These are phyloP conservation scores for Trichophyton benhamiae DNA, from an alignment of 2,329 filamentous ascomycete species.

Conservation along the genomic window DNA sequence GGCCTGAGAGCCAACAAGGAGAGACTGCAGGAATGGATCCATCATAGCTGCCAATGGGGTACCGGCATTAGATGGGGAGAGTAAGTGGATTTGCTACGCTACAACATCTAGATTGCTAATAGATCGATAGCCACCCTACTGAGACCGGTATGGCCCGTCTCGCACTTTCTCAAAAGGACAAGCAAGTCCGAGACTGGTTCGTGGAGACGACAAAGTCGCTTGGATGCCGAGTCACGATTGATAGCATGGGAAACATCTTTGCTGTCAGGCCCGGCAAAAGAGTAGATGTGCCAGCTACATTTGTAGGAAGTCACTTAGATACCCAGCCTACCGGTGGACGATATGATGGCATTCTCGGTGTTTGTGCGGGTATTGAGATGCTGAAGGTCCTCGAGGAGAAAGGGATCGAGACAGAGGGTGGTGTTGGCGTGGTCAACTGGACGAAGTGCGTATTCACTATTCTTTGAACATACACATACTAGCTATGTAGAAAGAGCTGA, in stretches of 20 bases:
- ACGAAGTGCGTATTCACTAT: slow-evolving; percentile 44
- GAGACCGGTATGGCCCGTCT: slow-evolving; percentile 69
- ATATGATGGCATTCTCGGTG: slow-evolving; percentile 55
- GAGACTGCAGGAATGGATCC: slow-evolving; percentile 51
- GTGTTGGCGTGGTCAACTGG: slow-evolving; percentile 66
- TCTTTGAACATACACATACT: background rate
- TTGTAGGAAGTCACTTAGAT: slow-evolving; percentile 31
- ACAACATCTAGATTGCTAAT: background rate
- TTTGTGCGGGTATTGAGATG: slow-evolving; percentile 61
- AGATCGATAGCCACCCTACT: slow-evolving; percentile 30
- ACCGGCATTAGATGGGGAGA: slow-evolving; percentile 54
- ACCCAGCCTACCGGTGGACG: slow-evolving; percentile 37
- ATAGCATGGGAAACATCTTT: slow-evolving; percentile 73
- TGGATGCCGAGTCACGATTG: slow-evolving; percentile 55
- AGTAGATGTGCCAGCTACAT: slow-evolving; percentile 46
- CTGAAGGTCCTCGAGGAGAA: slow-evolving; percentile 56
- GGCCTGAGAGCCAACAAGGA: slow-evolving; percentile 46
- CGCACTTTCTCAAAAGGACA: slow-evolving; percentile 58
- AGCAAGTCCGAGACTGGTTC: slow-evolving; percentile 64
- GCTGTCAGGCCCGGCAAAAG: slow-evolving; percentile 53
- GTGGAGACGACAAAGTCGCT: slow-evolving; percentile 48
- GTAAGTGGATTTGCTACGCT: slow-evolving; percentile 33
- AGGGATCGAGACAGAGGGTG: slow-evolving; percentile 54
- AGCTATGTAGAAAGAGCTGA: background rate
- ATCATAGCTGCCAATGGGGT: slow-evolving; percentile 56